Evolutionary conservation across 805 yeast species (phyloP), one percentile per base, ranked within the genome.

Genomic region (Lipomyces mesembrius): DNA sequence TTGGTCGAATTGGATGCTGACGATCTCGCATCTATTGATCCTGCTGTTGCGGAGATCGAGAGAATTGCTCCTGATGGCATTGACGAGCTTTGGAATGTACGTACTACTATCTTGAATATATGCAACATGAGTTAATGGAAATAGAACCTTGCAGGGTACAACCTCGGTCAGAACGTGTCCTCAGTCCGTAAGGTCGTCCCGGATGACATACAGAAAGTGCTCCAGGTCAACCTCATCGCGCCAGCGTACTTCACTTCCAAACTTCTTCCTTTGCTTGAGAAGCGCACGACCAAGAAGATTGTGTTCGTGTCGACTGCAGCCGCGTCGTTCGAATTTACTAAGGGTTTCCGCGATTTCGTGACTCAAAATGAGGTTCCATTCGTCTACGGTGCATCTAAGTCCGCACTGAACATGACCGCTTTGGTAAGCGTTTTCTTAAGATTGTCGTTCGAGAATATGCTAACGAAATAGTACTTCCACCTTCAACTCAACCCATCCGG

Each of bases 71-170:
- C 46, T n/a, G 59, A 56, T 7, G 59, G 59, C 9, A 29, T 56
- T 32, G 59, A 56, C n/a, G 59, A 56, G 46, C 59, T 29, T 32
- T 56, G 59, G 59, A 56, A 56, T 14, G 49, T 43, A 17, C 20
- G 22, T 2, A 2, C 9, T 5, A 43, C 1, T 43, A 4, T 35
- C 39, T 37, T 17, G 11, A 37, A 37, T 37, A 37, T 17, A 43
- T n/a, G 49, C 22, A 7, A 7, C 8, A 43, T 43, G 22, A 43
- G 49, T 11, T 43, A 43, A 43, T 5, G 9, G 9, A 43, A 1
- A n/a, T n/a, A 43, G 49, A 52, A 52, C 29, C 29, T 52, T 7
- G 55, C 25, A 12, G 55, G 25, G 27, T 52, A 25, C 55, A 52
- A 52, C 14, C 17, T 25, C 14, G 55, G n/a, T 17, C 49, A 17